Evolutionary conservation across 306 rosid genomes (phyloP).

Genomic region (Vigna unguiculata): DNA sequence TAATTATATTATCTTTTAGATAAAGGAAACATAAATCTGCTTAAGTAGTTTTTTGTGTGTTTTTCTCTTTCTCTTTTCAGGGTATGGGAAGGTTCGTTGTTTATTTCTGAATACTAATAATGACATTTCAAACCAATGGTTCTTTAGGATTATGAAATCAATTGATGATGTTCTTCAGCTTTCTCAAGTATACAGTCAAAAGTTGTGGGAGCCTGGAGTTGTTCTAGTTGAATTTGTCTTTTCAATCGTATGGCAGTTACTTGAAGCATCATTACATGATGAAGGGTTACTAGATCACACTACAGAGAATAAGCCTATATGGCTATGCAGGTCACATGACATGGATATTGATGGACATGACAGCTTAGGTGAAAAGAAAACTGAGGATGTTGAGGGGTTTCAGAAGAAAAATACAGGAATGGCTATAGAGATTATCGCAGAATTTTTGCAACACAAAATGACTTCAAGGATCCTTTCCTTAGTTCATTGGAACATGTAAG

Average conservation of each 20-base stretch:
- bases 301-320: constrained; percentile 67
- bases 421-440: constrained; percentile 78
- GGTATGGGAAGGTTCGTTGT: constrained; percentile 24
- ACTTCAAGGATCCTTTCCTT: constrained; percentile 75
- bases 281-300: constrained; percentile 75
- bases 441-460: constrained; percentile 69
- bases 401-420: constrained; percentile 65
- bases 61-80: neutral
- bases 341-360: constrained; percentile 71
- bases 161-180: constrained; percentile 84
- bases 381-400: constrained; percentile 57
- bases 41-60: constrained; percentile 24
- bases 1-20: neutral
- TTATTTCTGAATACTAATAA: constrained; percentile 33
- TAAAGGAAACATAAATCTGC: constrained; percentile 31
- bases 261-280: constrained; percentile 91
- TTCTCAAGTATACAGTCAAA: constrained; percentile 64
- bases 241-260: constrained; percentile 79
- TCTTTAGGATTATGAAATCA: constrained; percentile 83
- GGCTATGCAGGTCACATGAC: constrained; percentile 64
- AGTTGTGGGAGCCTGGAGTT: constrained; percentile 75
- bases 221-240: constrained; percentile 83
- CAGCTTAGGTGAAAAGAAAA: constrained; percentile 59
- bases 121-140: constrained; percentile 43
- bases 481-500: constrained; percentile 83